These are phyloP conservation scores for Didymella sp. DNA, from an alignment of 2,329 filamentous ascomycete species.

Conservation along the genomic window DNA sequence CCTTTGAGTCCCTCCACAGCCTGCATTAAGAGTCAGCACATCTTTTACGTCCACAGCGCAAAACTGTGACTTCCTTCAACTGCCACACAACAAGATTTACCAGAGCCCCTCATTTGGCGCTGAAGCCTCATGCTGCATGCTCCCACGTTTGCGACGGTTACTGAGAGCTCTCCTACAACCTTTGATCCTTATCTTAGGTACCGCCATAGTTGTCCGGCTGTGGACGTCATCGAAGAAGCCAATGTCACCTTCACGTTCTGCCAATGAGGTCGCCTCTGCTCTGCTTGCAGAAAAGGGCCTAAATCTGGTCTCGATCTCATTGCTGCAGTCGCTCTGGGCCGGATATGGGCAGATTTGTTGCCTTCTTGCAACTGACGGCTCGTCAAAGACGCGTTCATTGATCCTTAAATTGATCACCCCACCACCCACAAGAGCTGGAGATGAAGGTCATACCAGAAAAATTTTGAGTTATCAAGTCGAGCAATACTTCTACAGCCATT, in stretches of 20 bases:
- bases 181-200: background rate
- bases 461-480: slow-evolving; percentile 72
- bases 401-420: slow-evolving; percentile 69
- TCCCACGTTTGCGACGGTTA: background rate
- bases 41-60: background rate
- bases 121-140: slow-evolving; percentile 4
- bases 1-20: background rate
- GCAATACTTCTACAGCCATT: slow-evolving; percentile 67
- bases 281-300: slow-evolving; percentile 38
- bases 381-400: slow-evolving; percentile 47
- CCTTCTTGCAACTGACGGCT: slow-evolving; percentile 52
- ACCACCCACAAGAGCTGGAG: slow-evolving; percentile 50
- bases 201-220: background rate
- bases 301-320: slow-evolving; percentile 31
- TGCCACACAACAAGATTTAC: background rate
- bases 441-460: slow-evolving; percentile 70
- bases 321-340: slow-evolving; percentile 56
- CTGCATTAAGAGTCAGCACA: background rate
- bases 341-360: slow-evolving; percentile 64
- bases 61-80: too few relatives aligned
- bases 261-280: slow-evolving; percentile 33
- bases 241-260: slow-evolving; percentile 50
- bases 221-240: background rate
- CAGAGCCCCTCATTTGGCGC: background rate
- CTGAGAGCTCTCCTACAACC: background rate